Percentiles rank a stretch among this genome's conserved stretches.
Conservation (phyloP, 1,284 basidiomycete genomes). For the Gomphus bonarii region DNA sequence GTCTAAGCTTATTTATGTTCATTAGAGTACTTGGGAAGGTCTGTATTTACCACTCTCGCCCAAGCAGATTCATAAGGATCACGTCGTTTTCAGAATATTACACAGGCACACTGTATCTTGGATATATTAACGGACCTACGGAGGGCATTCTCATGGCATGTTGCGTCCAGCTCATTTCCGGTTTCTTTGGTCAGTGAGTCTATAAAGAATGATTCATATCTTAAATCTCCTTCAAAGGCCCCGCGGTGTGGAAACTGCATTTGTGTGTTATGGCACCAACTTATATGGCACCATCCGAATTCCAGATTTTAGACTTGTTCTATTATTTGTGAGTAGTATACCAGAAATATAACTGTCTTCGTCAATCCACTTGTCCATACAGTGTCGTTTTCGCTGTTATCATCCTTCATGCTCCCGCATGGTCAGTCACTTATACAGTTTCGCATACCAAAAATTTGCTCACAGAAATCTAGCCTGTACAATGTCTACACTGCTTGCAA, state of each 20-base stretch:
- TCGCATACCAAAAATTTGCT: not conserved
- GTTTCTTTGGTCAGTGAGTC: constrained; percentile 14
- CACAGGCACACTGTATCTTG: constrained; percentile 17
- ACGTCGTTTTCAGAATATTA: constrained; percentile 15
- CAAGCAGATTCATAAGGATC: not conserved
- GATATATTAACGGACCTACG: constrained; percentile 18
- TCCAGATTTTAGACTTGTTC: not conserved
- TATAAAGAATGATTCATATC: not conserved
- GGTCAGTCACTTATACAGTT: constrained; percentile 3
- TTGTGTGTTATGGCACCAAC: not conserved
- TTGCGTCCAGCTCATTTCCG: constrained; percentile 16
- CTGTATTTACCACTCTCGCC: not conserved
- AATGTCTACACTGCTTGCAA: constrained; percentile 14
- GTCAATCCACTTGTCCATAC: not conserved
- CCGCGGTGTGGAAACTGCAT: constrained; percentile 2
- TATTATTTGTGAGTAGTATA: not conserved
- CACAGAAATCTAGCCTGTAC: constrained; percentile 10
- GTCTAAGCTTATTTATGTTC: not conserved
- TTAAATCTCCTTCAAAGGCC: not conserved
- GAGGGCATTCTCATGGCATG: constrained; percentile 18
- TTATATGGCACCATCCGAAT: not conserved
- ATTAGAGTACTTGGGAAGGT: constrained; percentile 19
- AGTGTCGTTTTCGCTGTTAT: constrained; percentile 15
- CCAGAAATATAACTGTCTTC: not conserved
- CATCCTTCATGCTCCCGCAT: constrained; percentile 16